Evolutionary conservation across 2,329 filamentous ascomycete species (phyloP), one percentile per base, ranked within the genome.

Genomic region (Tolypocladium guangdongense): DNA sequence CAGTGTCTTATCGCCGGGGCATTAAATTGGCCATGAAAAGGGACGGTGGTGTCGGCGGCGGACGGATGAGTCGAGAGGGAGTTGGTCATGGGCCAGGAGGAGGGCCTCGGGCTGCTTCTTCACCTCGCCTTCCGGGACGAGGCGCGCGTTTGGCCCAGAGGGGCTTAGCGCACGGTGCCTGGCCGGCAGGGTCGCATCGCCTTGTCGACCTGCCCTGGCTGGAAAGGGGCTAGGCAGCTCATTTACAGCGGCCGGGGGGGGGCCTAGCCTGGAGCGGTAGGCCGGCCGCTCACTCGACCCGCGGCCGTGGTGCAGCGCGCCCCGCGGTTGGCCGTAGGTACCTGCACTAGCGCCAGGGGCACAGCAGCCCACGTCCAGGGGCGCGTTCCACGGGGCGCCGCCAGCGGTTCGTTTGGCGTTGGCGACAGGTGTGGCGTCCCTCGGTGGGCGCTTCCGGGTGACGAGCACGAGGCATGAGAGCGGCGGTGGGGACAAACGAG

Each of bases 1-100:
- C 27, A 51, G 54, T 56, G 51, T 58, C 55, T 58, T 60, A 56
- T 55, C 51, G 52, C 52, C 51, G 39, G 54, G 38, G 48, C 22
- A 50, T 57, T 54, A 57, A 55, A 53, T 56, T 56, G 58, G 53
- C 54, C 56, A 57, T 58, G 55, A 50, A 55, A 50, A 41, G 52
- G 54, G 39, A 56, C 55, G 52, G 46, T 52, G 35, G 38, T 49
- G 36, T 35, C 53, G 39, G 39, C 53, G 47, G 52, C 52, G 50
- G 54, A 57, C 49, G 45, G 52, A 27, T 24, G 32, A n/a, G 18
- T 47, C 27, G 43, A 32, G 43, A 32, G 43, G 5, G 27, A 47
- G 18, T 32, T 27, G 24, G 41, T 10, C 41, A 45, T 30, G n/a
- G n/a, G n/a, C n/a, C n/a, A n/a, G n/a, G 43, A 46, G 24, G 41